These are phyloP conservation scores for Yamadazyma ubonensis DNA, from an alignment of 805 yeast genomes.

Conservation along the genomic window DNA sequence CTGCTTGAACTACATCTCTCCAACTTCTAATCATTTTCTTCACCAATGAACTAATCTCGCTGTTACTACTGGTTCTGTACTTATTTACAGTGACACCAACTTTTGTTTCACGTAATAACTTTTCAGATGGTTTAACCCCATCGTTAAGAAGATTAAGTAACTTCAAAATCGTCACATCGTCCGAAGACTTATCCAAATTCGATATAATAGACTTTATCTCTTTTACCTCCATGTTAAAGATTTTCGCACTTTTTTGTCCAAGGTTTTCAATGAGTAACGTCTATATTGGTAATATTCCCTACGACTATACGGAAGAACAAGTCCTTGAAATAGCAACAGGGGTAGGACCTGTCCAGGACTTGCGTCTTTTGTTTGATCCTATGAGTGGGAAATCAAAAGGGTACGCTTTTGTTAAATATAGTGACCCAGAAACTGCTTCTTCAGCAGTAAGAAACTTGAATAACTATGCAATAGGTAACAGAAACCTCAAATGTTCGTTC, in stretches of 20 bases:
- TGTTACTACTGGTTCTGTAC: conserved; percentile 63
- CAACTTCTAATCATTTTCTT: conserved; percentile 80
- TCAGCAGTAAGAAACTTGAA: conserved; percentile 88
- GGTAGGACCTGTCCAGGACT: conserved; percentile 80
- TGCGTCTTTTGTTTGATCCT: conserved; percentile 79
- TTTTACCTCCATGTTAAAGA: conserved; percentile 55
- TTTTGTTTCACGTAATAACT: conserved; percentile 84
- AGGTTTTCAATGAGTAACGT: no score
- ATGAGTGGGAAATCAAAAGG: conserved; percentile 91
- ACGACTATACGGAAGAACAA: conserved; percentile 91
- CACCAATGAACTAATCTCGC: conserved; percentile 70
- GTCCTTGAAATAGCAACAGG: conserved; percentile 80
- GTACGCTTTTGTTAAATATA: conserved; percentile 81
- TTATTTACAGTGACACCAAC: conserved; percentile 97
- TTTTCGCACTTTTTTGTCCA: no score
- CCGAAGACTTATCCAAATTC: conserved; percentile 69
- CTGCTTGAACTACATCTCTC: conserved; percentile 83
- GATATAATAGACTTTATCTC: conserved; percentile 70
- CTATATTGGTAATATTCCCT: conserved; percentile 85
- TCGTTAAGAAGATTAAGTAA: conserved; percentile 63
- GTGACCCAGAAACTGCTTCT: conserved; percentile 81
- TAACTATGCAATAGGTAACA: conserved; percentile 61
- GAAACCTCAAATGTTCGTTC: conserved; percentile 67
- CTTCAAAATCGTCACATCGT: conserved; percentile 61
- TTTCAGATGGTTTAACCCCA: conserved; percentile 81